Base-by-base conservation (phyloP, 2,329 filamentous ascomycete genomes). In the Penicillium glabrum region DNA sequence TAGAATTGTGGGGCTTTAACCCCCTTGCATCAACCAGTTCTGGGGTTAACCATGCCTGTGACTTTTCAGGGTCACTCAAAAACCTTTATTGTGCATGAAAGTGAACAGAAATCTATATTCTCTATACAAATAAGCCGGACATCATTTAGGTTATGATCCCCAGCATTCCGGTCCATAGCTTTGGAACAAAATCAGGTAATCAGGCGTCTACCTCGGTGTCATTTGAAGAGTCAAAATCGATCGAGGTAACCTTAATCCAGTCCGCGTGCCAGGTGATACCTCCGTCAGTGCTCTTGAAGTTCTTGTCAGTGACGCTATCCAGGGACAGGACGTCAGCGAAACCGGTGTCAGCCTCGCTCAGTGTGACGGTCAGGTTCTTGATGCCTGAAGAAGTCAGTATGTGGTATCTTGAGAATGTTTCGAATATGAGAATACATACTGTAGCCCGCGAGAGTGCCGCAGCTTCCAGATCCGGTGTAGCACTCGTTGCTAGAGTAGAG, bases 401-500 rank as follows among this genome's bases (percentile, higher is more conserved):
- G 24, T 8, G 19, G 1, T 16, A 1, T 37, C 13, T 35, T 48
- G 10, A 19, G 27, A 21, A 7, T 35, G 8, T 2, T 5, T 37
- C 21, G 23, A 13, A 8, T 43, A n/a, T 7, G 16, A 48, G n/a
- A n/a, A 21, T 39, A 47, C 61, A 41, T 58, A 63, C 61, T 52
- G 52, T 61, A 64, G 13, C 54, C 49, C 11, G 43, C 49, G 13
- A 62, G 52, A 13, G 54, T 51, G 27, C 61, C 61, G 33, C 61
- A 64, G 56, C 44, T 57, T 43, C 61, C 61, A 19, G 61, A 62
- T 26, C 61, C 60, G 27, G 61, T 64, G 50, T 64, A 64, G 58
- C 61, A 64, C 51, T 64, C 61, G n/a, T 64, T 55, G 16, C 54
- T 53, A 9, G 61, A 64, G 56, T 62, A 62, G 23, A 64, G 60